Conservation (phyloP, 257 asterid genomes). For the Verbena officinalis region DNA sequence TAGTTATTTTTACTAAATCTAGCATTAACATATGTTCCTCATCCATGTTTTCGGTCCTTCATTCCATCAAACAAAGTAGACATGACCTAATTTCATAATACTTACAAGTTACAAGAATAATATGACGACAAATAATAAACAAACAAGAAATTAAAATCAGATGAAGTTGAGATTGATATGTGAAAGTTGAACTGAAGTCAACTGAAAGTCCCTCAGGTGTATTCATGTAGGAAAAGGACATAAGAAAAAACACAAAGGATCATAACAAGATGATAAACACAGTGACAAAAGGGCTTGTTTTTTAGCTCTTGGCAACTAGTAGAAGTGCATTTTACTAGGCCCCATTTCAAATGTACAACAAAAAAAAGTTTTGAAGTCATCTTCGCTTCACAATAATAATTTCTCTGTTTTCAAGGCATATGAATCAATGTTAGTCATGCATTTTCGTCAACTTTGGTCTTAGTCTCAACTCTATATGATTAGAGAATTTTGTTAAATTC, state of each 20-base stretch:
- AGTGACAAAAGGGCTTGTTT: conserved; percentile 13
- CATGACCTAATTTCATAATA: too few species aligned
- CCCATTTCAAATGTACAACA: conserved; percentile 17
- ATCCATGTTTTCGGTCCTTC: too few species aligned
- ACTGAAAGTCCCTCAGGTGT: conserved; percentile 17
- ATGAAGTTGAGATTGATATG: not conserved
- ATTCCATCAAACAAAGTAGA: too few species aligned
- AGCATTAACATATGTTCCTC: too few species aligned
- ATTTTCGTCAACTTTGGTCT: not conserved
- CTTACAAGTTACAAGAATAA: conserved; percentile 20
- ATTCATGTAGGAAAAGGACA: not conserved
- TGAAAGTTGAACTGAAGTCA: conserved; percentile 33
- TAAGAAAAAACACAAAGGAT: conserved; percentile 21
- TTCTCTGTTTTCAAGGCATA: not conserved
- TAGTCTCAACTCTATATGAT: not conserved
- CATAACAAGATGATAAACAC: conserved; percentile 21
- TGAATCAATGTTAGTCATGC: not conserved
- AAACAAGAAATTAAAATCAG: not conserved
- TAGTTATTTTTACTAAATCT: too few species aligned
- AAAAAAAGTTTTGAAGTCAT: not conserved
- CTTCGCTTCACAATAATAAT: not conserved
- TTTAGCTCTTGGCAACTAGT: conserved; percentile 8
- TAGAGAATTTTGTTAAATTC: not conserved
- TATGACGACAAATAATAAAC: conserved; percentile 3
- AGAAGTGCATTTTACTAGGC: conserved; percentile 4